Conservation (phyloP, 2,329 filamentous ascomycete genomes). For the Ophiobolus disseminans region DNA sequence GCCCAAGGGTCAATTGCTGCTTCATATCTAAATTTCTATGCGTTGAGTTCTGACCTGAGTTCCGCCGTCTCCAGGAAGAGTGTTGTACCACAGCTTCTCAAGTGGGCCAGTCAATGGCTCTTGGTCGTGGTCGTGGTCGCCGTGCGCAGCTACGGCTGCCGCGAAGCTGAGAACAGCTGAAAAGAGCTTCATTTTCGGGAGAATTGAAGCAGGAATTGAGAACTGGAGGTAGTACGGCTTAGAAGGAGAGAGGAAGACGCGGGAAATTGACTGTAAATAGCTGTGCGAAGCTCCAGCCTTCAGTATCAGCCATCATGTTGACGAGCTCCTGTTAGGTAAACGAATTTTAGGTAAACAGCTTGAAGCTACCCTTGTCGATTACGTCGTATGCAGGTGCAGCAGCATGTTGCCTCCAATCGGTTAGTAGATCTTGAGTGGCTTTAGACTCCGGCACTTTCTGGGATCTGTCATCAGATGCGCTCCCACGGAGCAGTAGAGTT, state of each 20-base stretch:
- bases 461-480: no score
- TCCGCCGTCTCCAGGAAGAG: conserved; percentile 80
- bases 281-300: conserved; percentile 17
- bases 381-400: conserved; percentile 31
- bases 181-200: conserved; percentile 37
- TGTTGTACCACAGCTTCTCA: conserved; percentile 81
- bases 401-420: conserved; percentile 26
- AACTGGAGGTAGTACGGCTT: conserved; percentile 4
- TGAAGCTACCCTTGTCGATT: conserved; percentile 36
- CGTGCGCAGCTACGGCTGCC: conserved; percentile 65
- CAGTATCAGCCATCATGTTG: conserved; percentile 35
- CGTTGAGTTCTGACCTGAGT: conserved; percentile 67
- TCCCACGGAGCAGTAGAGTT: no score
- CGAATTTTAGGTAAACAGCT: conserved; percentile 45
- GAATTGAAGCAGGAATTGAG: conserved; percentile 3
- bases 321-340: conserved; percentile 45
- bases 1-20: conserved; percentile 21
- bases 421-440: conserved; percentile 18
- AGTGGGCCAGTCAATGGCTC: conserved; percentile 71
- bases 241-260: conserved; percentile 3
- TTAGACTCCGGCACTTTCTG: conserved; percentile 11
- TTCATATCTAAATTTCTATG: background rate
- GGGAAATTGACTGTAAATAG: conserved; percentile 32
- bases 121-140: conserved; percentile 63
- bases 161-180: conserved; percentile 48